Evolutionary conservation across 257 asterid species (phyloP), one percentile per base, ranked within the genome.

Genomic region (Parsonsia alboflavescens): DNA sequence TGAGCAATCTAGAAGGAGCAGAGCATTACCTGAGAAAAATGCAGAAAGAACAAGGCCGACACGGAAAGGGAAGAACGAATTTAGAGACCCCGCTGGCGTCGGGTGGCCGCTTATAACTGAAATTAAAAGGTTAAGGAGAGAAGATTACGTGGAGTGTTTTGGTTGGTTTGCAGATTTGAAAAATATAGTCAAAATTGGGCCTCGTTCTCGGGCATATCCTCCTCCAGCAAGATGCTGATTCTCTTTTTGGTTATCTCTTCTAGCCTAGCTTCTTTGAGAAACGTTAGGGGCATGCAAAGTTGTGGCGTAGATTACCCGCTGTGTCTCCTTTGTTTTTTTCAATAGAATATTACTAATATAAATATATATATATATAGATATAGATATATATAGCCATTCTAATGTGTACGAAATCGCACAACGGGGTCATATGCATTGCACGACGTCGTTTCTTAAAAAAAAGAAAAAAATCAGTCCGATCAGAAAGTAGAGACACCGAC

Each of bases 71-170:
- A 36, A 28, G 67, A 70, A 24, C 33, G 67, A 62, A 68, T 28
- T 3, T 44, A 45, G 30, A 65, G 30, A 36, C 21, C 61, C 22
- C 30, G 73, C 24, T 64, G 73, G 72, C 42, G 65, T 79, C 79
- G 77, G 42, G 84, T 84, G 77, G 88, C 83, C 81, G 82, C 81
- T 78, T 79, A 54, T 61, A 70, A 61, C 52, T 46, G 58, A 57
- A 58, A 44, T 44, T 39, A 30, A 7, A 24, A 9, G n/a, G 30
- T 0, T 39, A 9, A 16, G 16, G 58, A 45, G 10, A 39, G 4
- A 21, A n/a, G 64, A 9, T 11, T 11, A 54, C 76, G 76, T 72
- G 76, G 54, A 26, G 76, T 45, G 73, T 15, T 30, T 7, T 52
- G 19, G 77, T 73, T 81, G 86, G 85, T 41, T 59, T n/a, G 0